These are phyloP conservation scores for Scheffersomyces ergatensis DNA, from an alignment of 805 yeast genomes.

Conservation along the genomic window DNA sequence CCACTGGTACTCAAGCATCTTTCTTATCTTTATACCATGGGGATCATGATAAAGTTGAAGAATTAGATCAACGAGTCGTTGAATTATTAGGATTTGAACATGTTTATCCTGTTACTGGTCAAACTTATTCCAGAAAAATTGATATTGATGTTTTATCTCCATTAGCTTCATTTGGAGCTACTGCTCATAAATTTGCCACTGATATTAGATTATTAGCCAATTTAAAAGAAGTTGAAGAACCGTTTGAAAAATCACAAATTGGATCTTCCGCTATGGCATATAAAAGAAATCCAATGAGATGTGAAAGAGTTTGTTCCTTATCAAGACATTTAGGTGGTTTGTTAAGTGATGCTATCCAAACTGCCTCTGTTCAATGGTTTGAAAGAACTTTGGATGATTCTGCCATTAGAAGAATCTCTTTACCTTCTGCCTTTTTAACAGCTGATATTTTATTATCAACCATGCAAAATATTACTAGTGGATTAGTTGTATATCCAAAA, in stretches of 20 bases:
- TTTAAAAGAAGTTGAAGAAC: conserved; percentile 96
- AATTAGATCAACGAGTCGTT: conserved; percentile 85
- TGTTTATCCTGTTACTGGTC: conserved; percentile 98
- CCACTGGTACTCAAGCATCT: conserved; percentile 98
- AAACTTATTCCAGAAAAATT: conserved; percentile 97
- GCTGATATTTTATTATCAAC: conserved; percentile 92
- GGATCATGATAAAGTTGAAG: conserved; percentile 94
- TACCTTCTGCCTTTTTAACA: conserved; percentile 95
- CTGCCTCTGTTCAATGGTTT: conserved; percentile 98
- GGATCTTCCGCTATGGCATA: conserved; percentile 99
- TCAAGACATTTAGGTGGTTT: conserved; percentile 93
- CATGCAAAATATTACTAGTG: conserved; percentile 86
- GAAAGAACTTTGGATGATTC: conserved; percentile 98
- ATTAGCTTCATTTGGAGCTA: conserved; percentile 89
- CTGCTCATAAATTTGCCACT: conserved; percentile 97
- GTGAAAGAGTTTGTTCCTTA: conserved; percentile 97
- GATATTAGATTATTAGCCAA: conserved; percentile 94
- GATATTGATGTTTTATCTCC: conserved; percentile 94
- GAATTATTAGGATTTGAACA: conserved; percentile 90
- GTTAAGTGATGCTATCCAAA: conserved; percentile 90
- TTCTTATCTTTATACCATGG: conserved; percentile 95
- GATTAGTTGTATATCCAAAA: conserved; percentile 96
- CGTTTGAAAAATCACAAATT: conserved; percentile 97
- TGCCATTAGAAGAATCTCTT: conserved; percentile 94
- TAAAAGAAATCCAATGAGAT: conserved; percentile 99